Conservation (phyloP, 2,329 filamentous ascomycete species). For the Cladophialophora exuberans region DNA sequence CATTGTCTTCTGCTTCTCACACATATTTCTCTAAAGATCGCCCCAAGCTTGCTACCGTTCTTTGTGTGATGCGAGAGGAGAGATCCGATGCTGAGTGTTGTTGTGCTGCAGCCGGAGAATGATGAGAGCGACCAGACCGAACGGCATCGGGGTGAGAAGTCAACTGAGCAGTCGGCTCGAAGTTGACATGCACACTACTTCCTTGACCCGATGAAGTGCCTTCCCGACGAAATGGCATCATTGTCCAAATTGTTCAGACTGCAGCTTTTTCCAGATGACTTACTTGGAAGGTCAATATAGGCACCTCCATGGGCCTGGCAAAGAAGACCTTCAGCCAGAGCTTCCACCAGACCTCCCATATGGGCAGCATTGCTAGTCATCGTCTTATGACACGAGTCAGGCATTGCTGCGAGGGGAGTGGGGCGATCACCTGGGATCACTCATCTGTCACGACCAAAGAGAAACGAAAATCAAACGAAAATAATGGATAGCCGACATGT, state of each 20-base stretch:
- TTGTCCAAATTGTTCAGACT: not conserved
- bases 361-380: conserved; percentile 12
- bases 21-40: conserved; percentile 18
- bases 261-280: not conserved
- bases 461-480: too few relatives aligned
- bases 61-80: conserved; percentile 22
- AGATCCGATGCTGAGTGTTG: conserved; percentile 16
- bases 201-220: too few relatives aligned
- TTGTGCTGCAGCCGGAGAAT: conserved; percentile 12
- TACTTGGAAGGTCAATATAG: conserved; percentile 11
- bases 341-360: conserved; percentile 1
- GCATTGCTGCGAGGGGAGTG: too few relatives aligned
- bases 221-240: too few relatives aligned
- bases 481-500: too few relatives aligned
- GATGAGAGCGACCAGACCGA: conserved; percentile 9
- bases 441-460: too few relatives aligned
- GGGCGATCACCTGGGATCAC: too few relatives aligned
- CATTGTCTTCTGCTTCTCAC: conserved; percentile 13
- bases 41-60: conserved; percentile 21
- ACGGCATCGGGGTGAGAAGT: not conserved
- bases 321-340: not conserved
- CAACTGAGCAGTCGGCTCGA: not conserved
- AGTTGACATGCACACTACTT: not conserved
- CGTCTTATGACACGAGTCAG: too few relatives aligned
- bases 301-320: conserved; percentile 9